Base-by-base conservation (phyloP, 2,329 filamentous ascomycete species). In the Alternaria brassicae region DNA sequence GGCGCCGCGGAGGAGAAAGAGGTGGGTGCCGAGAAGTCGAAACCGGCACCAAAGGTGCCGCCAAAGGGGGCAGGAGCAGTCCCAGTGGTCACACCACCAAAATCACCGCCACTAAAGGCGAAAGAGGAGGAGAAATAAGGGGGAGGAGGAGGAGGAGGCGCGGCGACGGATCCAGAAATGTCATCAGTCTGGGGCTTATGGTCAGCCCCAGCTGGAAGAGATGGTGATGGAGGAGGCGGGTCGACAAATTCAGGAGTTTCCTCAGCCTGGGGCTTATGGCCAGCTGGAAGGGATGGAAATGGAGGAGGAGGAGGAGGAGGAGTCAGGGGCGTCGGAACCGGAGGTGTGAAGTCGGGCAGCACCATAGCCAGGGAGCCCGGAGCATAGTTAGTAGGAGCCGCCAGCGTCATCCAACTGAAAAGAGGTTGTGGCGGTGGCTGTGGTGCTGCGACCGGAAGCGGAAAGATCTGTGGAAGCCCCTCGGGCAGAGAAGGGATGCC, bases 231-330 rank as follows among this genome's bases (percentile, higher is more conserved):
- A 21, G 30, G 28, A 15, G 10, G 30, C 4, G 45, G 17, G 13
- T 28, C 27, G 12, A n/a, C 28, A 15, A 42, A 15, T 52, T 36
- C 39, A 44, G 39, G 23, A 10, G 8, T 27, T 27, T 17, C 34
- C 34, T 32, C 39, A 34, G 50, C n/a, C 39, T 53, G 37, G 39
- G 50, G 39, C 50, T 53, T 41, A 53, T 40, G 36, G 28, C 39
- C 39, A 53, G 39, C 50, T 30, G 23, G 32, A 50, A 50, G 15
- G 5, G 47, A 50, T n/a, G 15, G 10, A n/a, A n/a, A n/a, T 7
- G 15, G 15, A 6, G 15, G 15, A 36, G 32, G 32, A n/a, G 49
- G 27, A 21, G 36, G 30, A 25, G 32, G 30, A 32, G 47, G 32
- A 25, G 23, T 9, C 8, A 19, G 23, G 15, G 39, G 50, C 19